Conservation (phyloP, 768 basidiomycete species). For the Tylopilus sp. region DNA sequence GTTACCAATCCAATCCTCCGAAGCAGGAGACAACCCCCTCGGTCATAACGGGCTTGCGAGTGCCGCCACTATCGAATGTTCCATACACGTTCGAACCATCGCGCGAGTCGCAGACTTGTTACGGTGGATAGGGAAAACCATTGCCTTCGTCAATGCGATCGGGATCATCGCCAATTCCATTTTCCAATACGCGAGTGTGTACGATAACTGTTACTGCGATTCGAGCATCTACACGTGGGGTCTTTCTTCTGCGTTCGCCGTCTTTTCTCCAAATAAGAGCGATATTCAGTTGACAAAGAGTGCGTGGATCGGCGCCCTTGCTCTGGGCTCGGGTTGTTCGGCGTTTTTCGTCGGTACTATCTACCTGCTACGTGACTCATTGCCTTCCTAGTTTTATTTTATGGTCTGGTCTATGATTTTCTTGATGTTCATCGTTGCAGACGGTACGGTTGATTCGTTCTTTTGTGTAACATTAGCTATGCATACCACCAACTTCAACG, state of each 20-base stretch:
- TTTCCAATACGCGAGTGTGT: slow-evolving; percentile 29
- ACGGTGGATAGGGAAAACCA: slow-evolving; percentile 24
- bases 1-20: not conserved
- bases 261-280: slow-evolving; percentile 15
- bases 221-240: slow-evolving; percentile 24
- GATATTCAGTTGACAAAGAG: slow-evolving; percentile 27
- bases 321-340: slow-evolving; percentile 25
- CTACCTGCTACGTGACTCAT: slow-evolving; percentile 25
- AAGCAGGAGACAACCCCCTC: not conserved
- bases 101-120: slow-evolving; percentile 12
- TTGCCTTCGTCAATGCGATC: slow-evolving; percentile 29
- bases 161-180: slow-evolving; percentile 25
- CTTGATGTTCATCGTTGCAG: no score
- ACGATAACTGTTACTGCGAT: slow-evolving; percentile 29
- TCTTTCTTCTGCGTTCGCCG: slow-evolving; percentile 22
- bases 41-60: not conserved
- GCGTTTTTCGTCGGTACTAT: slow-evolving; percentile 27
- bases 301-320: slow-evolving; percentile 39
- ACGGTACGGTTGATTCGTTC: no score
- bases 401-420: no score
- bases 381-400: slow-evolving; percentile 7
- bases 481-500: no score
- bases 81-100: not conserved
- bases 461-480: no score
- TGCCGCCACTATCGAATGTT: not conserved